Evolutionary conservation across 148 eudicot species (phyloP), one percentile per base, ranked within the genome.

Genomic region (Rhododendron kiyosumense): DNA sequence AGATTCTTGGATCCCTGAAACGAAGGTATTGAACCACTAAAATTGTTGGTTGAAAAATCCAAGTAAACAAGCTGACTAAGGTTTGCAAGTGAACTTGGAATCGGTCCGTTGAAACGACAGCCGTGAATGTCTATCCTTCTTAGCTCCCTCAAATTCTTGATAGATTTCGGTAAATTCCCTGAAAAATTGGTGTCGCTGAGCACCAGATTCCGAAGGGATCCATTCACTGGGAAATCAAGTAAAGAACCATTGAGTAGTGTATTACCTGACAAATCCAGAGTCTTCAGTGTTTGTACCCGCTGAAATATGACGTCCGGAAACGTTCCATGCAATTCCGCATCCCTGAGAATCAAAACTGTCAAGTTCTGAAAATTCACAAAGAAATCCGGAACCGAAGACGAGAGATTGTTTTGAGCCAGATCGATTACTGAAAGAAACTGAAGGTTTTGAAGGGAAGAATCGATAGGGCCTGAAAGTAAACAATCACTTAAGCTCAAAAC

Each of bases 41-140:
- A 67, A 26, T 26, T 26, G 34, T 67, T 67, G 0, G 0, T 0
- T 30, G 36, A 28, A 13, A 91, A 51, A 38, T 89, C 91, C 43
- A 93, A 65, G 51, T 88, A 34, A 77, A 86, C 90, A 12, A 93
- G 83, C 7, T 88, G 81, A 2, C 43, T 77, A 14, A 92, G 88
- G 24, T 83, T 86, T 52, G 84, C 81, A 52, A 91, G 69, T n/a
- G 90, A 73, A 45, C 71, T 30, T 1, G 92, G 93, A 57, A 91
- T 82, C 1, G 17, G 30, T 77, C 93, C 94, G 4, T 38, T 84
- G 83, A 93, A 90, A 20, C 69, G 57, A 82, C 92, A 88, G 41
- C 67, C 12, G 1, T 59, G 22, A n/a, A 91, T 77, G 6, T 89
- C 90, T 15, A 93, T 41, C 78, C 28, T 85, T 18, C 88, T 74